A percentile compares a stretch with the other conserved stretches of the same genome.
Evolutionary conservation across 768 basidiomycete species (phyloP).

Genomic region (Ramaria sp.): DNA sequence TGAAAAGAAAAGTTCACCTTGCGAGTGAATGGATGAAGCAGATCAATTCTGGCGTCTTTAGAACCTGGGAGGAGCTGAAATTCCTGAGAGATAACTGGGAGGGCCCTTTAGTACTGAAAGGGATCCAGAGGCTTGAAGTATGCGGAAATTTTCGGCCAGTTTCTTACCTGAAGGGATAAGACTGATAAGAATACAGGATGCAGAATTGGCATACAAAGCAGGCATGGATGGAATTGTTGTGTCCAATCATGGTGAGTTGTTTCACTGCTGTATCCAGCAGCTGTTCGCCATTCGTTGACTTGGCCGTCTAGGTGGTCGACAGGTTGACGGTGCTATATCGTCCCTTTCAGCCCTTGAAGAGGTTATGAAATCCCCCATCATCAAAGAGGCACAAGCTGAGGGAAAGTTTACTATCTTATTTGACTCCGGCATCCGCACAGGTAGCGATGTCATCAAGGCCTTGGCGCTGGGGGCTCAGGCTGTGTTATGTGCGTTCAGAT

Average conservation of each 20-base stretch:
- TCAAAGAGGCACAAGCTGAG: conserved; percentile 42
- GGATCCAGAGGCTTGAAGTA: conserved; percentile 56
- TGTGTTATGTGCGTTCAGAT: conserved; percentile 48
- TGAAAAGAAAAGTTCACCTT: conserved; percentile 29
- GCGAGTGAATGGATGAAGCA: conserved; percentile 57
- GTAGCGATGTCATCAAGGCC: conserved; percentile 76
- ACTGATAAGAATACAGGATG: conserved; percentile 31
- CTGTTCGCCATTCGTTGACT: conserved; percentile 32
- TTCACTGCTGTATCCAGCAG: background rate
- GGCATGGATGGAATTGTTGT: conserved; percentile 66
- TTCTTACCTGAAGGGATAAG: background rate
- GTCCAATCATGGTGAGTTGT: conserved; percentile 59
- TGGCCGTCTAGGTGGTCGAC: conserved; percentile 40
- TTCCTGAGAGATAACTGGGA: conserved; percentile 67
- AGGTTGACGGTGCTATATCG: conserved; percentile 61
- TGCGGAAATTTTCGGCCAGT: conserved; percentile 13
- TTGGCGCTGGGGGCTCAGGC: conserved; percentile 79
- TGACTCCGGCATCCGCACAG: conserved; percentile 63
- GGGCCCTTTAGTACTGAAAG: conserved; percentile 67
- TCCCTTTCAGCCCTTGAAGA: conserved; percentile 60
- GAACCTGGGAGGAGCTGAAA: conserved; percentile 59
- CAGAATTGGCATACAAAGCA: conserved; percentile 52
- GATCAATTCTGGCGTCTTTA: conserved; percentile 48
- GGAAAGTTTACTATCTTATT: conserved; percentile 65
- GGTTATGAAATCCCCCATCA: conserved; percentile 51